phyloP scores from a whole-genome alignment of 495 filamentous ascomycete genomes.

The Sordaria brevicollis region DNA sequence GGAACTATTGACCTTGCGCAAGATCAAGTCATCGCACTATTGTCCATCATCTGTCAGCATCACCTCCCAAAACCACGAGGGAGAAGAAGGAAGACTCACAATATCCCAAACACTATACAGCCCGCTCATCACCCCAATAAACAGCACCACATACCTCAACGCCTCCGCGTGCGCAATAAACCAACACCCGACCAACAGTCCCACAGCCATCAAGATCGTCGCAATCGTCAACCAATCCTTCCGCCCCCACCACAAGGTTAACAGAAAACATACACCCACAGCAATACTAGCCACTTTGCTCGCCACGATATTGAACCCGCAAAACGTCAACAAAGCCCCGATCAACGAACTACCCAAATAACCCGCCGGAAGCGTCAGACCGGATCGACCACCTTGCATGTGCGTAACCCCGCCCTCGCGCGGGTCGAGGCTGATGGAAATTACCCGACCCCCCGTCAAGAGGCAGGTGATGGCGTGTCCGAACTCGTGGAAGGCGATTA shows the following conservation, averaged over 20 bases:
- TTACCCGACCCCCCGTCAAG: constrained; percentile 61
- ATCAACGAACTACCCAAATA: constrained; percentile 69
- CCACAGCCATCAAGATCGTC: constrained; percentile 59
- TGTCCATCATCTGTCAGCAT: constrained; percentile 1
- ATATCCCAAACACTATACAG: constrained; percentile 82
- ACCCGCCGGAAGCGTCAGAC: constrained; percentile 64
- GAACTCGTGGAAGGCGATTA: constrained; percentile 80
- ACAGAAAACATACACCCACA: constrained; percentile 60
- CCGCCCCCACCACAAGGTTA: constrained; percentile 72
- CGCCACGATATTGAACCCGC: constrained; percentile 70
- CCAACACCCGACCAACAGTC: constrained; percentile 64
- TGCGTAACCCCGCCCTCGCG: constrained; percentile 65
- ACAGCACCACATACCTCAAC: constrained; percentile 64
- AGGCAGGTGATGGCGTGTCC: constrained; percentile 64
- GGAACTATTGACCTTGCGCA: constrained; percentile 70
- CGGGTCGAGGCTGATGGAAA: constrained; percentile 53
- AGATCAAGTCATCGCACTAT: constrained; percentile 67
- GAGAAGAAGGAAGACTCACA: constrained; percentile 35
- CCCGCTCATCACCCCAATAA: constrained; percentile 71
- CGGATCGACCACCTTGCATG: constrained; percentile 66
- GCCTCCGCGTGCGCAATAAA: constrained; percentile 68
- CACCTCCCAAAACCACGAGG: neutral
- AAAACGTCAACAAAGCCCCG: constrained; percentile 68
- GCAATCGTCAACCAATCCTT: constrained; percentile 66
- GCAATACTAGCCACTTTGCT: constrained; percentile 67